phyloP scores from a whole-genome alignment of 768 basidiomycete genomes.

The Termitomyces sp. region DNA sequence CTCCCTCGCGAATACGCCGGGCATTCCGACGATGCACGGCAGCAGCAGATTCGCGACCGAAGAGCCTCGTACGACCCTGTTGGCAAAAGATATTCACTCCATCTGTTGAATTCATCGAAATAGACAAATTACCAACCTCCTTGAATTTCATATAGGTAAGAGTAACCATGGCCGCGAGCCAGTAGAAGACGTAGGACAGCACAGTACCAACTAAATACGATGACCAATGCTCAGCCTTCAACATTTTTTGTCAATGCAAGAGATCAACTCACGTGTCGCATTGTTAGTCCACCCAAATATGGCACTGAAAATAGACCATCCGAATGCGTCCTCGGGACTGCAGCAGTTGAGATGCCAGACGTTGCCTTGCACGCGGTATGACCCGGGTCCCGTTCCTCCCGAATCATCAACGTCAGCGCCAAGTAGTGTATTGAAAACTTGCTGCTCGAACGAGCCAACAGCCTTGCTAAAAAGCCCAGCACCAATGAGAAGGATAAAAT shows the following conservation, averaged over 20 bases:
- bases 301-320: constrained; percentile 83
- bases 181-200: constrained; percentile 89
- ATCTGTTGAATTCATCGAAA: neutral
- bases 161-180: constrained; percentile 73
- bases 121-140: constrained; percentile 35
- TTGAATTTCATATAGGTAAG: constrained; percentile 67
- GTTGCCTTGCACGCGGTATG: constrained; percentile 74
- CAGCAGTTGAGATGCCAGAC: constrained; percentile 91
- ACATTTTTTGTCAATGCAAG: neutral
- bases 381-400: constrained; percentile 76
- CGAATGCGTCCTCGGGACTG: constrained; percentile 55
- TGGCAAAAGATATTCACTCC: neutral
- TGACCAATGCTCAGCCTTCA: neutral
- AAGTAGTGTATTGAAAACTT: constrained; percentile 65
- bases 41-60: constrained; percentile 55
- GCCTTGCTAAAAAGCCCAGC: constrained; percentile 88
- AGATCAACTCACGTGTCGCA: constrained; percentile 53
- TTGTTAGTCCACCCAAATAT: constrained; percentile 89
- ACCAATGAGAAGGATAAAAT: constrained; percentile 89
- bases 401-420: constrained; percentile 72
- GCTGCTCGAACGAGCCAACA: constrained; percentile 66
- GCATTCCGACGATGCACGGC: constrained; percentile 30
- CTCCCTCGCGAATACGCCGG: constrained; percentile 15
- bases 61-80: constrained; percentile 62
- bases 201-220: constrained; percentile 60